Evolutionary conservation across 2,329 filamentous ascomycete species (phyloP).

Genomic region (Myriosclerotinia scirpicola): DNA sequence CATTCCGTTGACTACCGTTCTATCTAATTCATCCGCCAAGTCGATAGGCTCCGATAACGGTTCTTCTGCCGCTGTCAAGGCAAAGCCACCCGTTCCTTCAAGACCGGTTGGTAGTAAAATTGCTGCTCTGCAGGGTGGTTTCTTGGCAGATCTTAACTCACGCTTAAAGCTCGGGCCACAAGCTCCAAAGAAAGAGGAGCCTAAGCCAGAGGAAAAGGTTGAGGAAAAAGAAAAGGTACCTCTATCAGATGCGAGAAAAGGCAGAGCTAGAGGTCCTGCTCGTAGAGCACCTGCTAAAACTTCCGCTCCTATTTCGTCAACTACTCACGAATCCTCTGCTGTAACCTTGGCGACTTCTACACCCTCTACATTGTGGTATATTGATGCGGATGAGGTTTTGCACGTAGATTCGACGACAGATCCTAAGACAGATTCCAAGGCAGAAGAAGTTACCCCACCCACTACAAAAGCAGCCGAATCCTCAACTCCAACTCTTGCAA

Average conservation of each 20-base stretch:
- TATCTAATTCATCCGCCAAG: constrained; percentile 38
- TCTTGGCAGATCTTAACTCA: constrained; percentile 91
- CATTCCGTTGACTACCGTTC: constrained; percentile 33
- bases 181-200: constrained; percentile 71
- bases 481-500: constrained; percentile 32
- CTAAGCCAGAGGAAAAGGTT: constrained; percentile 53
- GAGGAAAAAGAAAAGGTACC: constrained; percentile 71
- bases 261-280: constrained; percentile 83
- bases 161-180: constrained; percentile 85
- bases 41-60: constrained; percentile 45
- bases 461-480: constrained; percentile 29
- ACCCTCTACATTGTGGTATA: constrained; percentile 45
- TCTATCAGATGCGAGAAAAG: constrained; percentile 86
- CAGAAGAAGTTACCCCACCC: constrained; percentile 12
- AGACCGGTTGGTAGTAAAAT: constrained; percentile 83
- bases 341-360: constrained; percentile 36
- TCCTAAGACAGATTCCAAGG: not conserved
- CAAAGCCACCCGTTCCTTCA: constrained; percentile 81
- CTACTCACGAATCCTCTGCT: constrained; percentile 24
- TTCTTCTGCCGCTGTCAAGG: constrained; percentile 54
- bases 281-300: constrained; percentile 64
- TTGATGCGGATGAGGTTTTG: constrained; percentile 44
- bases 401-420: constrained; percentile 34
- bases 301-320: constrained; percentile 30
- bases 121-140: constrained; percentile 83